Base-by-base conservation (phyloP, 2,329 filamentous ascomycete genomes). In the Pyricularia pennisetigena region DNA sequence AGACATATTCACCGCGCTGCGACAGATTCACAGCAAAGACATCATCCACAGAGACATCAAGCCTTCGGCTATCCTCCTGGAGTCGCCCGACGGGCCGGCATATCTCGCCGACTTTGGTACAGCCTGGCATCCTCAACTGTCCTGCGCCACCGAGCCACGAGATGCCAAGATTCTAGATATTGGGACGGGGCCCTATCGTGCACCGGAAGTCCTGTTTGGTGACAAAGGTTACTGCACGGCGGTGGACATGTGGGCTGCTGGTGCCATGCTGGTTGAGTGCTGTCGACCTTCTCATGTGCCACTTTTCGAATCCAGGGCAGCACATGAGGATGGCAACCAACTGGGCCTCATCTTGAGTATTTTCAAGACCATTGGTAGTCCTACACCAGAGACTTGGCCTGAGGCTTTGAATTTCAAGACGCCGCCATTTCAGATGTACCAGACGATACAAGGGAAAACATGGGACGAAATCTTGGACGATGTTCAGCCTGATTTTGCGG, bases 11-110 rank as follows among this genome's bases (percentile, higher is more conserved):
- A 77, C 79, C 3, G 94, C 87, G 4, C 83, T 99, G 2, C 80
- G 79, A 1, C 84, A 91, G 72, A 82, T 97, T 2, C 95, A 99
- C 76, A 72, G 77, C 8, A 79, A 87, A 28, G 90, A 88, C 8
- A 93, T 99, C 69, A 90, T 99, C 68, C 95, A 99, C 76, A 89
- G 95, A 68, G 95, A 99, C 75, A 82, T 99, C 75, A 99, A 99
- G 75, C 95, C 95, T 0, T 93, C 93, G 0, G 97, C 97, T 67
- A 85, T 99, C 49, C 82, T 97, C 9, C 83, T 97, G 64, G 81
- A 84, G 61, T 87, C 89, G 0, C 80, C 85, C 0, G 80, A 84
- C 6, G 91, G 91, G 0, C 90, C 92, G 4, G 92, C 91, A 3
- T 91, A 89, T 72, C 83, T 99, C 2, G 88, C 92, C 49, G 95